Base-by-base conservation (phyloP, 441 rosid genomes). In the Isatis lusitanica region DNA sequence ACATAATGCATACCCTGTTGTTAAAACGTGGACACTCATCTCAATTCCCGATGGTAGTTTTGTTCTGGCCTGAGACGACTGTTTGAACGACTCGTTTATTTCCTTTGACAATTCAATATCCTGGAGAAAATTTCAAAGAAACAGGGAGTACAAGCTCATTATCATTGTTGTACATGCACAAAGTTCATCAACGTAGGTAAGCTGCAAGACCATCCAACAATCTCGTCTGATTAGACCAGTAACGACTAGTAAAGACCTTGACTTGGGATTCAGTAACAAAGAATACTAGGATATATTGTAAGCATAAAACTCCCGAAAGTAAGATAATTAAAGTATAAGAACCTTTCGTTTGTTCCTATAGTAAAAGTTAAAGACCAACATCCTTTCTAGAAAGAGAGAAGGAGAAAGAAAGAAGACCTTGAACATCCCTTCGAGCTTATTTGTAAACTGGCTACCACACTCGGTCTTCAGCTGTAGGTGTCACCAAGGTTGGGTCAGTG, bases 371-470 rank as follows among this genome's bases (percentile, higher is more conserved):
- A 13, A 43, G 65, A 63, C 33, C 62, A 74, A 66, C 35, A 62
- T 66, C 24, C 16, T 35, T 33, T 39, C 1, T 1, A 26, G 35
- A 40, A 36, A 26, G 1, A 50, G 56, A 51, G 30, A 56, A 33
- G n/a, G 57, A 72, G 43, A 71, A 83, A 70, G 76, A 58, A 75
- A 17, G 17, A 74, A 33, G 28, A 91, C 99, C 99, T 93, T 96
- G 80, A 96, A 96, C 99, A 96, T 96, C 78, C 99, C 99, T 66
- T 96, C 99, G 44, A 96, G 99, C 74, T 96, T 96, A 84, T 93
- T 96, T 7, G 99, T 96, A 77, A 96, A 96, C 79, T 96, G 99
- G 74, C 99, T 93, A 66, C 99, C 99, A 82, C 99, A 96, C 85
- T 96, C 99, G 0, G 93, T 96, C 86, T 96, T 96, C 60, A 96